Percentiles rank a stretch among this genome's conserved stretches.
Conservation (phyloP, 148 eudicot species). For the Spergularia marina region DNA sequence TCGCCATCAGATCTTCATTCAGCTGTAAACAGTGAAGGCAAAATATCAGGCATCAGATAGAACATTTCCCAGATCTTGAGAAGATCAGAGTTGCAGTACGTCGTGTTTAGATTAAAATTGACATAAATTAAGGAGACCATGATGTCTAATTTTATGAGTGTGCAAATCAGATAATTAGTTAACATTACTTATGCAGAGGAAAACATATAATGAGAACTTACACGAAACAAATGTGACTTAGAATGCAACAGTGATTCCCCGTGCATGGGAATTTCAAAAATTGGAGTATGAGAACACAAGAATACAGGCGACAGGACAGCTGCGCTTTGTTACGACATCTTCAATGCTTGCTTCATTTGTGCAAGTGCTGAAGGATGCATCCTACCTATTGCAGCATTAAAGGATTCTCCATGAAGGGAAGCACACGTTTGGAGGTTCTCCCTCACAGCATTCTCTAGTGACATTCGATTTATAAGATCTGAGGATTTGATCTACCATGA, state of each 20-base stretch:
- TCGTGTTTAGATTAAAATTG: neutral
- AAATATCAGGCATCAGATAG: neutral
- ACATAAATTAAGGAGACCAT: neutral
- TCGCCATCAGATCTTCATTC: conserved; percentile 20
- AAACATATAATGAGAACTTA: conserved; percentile 17
- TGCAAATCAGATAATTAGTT: neutral
- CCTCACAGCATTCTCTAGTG: conserved; percentile 77
- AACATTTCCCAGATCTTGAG: neutral
- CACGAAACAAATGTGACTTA: conserved; percentile 15
- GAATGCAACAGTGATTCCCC: conserved; percentile 14
- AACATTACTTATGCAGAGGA: too few relatives aligned
- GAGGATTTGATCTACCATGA: conserved; percentile 69
- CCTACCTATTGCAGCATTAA: conserved; percentile 71
- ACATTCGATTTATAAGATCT: conserved; percentile 78
- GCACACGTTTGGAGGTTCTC: conserved; percentile 97
- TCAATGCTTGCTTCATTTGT: conserved; percentile 84
- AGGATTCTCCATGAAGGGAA: conserved; percentile 82
- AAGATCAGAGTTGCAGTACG: neutral
- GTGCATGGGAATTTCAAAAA: conserved; percentile 21
- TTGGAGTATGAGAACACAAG: conserved; percentile 20
- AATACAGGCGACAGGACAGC: neutral
- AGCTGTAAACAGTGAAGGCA: conserved; percentile 10
- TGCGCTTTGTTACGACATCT: conserved; percentile 50
- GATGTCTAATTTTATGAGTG: neutral
- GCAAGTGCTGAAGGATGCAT: conserved; percentile 87